Percentiles rank a stretch among this genome's conserved stretches.
Conservation (phyloP, 805 yeast genomes). For the Kregervanrija delftensis region DNA sequence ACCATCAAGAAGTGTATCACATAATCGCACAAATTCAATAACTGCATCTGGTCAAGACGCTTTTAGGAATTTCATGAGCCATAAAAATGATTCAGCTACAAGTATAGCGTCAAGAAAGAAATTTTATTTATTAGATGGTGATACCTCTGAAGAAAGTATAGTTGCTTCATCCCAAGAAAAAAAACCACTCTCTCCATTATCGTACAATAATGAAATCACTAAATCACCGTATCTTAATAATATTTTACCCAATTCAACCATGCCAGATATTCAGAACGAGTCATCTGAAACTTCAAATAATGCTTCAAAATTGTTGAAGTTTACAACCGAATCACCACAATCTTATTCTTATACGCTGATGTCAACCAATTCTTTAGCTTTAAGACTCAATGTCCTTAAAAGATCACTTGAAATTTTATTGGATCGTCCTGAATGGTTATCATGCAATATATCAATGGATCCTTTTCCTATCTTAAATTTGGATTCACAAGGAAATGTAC, state of each 20-base stretch:
- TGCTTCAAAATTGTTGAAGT: slow-evolving; percentile 29
- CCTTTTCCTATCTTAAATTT: slow-evolving; percentile 6
- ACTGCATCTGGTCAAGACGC: slow-evolving; percentile 8
- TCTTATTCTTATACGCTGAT: slow-evolving; percentile 80
- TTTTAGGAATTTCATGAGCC: slow-evolving; percentile 9
- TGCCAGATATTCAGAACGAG: no score
- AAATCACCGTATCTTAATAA: no score
- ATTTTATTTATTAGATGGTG: slow-evolving; percentile 8
- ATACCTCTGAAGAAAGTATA: slow-evolving; percentile 9
- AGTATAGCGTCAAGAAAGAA: slow-evolving; percentile 7
- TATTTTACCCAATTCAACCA: no score
- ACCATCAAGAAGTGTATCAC: slow-evolving; percentile 12
- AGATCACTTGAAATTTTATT: slow-evolving; percentile 68
- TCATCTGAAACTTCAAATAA: background rate
- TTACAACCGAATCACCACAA: slow-evolving; percentile 76
- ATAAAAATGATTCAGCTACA: slow-evolving; percentile 7
- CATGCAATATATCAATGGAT: slow-evolving; percentile 24
- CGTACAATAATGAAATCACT: no score
- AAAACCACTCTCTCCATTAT: no score
- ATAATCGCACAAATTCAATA: background rate
- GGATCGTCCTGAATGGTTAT: slow-evolving; percentile 45
- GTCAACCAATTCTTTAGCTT: slow-evolving; percentile 73
- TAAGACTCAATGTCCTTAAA: slow-evolving; percentile 66
- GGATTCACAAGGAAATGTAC: background rate
- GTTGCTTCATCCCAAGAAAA: no score